Evolutionary conservation across 116 monocot genomes (phyloP).

Genomic region (Zostera marina): DNA sequence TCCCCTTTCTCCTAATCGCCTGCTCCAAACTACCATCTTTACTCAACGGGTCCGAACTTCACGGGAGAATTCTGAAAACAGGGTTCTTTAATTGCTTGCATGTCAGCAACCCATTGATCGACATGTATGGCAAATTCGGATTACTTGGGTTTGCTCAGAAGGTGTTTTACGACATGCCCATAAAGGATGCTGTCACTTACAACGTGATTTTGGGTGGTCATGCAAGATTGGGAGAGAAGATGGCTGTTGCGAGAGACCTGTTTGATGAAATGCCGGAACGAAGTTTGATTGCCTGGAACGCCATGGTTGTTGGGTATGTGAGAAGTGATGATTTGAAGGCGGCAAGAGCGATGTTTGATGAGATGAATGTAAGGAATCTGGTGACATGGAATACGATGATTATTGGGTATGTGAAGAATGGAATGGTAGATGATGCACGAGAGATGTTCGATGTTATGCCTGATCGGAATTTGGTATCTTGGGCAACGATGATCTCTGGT

Average conservation of each 20-base stretch:
- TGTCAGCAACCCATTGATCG: slow-evolving; percentile 52
- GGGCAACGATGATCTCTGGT: slow-evolving; percentile 52
- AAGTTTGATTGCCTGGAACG: slow-evolving; percentile 59
- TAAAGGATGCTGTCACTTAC: slow-evolving; percentile 31
- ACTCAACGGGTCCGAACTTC: slow-evolving; percentile 23
- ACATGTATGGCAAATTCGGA: slow-evolving; percentile 50
- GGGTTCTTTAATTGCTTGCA: slow-evolving; percentile 24
- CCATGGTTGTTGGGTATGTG: slow-evolving; percentile 52
- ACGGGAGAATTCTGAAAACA: slow-evolving; percentile 20
- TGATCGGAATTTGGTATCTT: slow-evolving; percentile 50
- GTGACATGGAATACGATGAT: slow-evolving; percentile 60
- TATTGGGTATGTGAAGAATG: slow-evolving; percentile 22
- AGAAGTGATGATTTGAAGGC: slow-evolving; percentile 24
- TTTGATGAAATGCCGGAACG: slow-evolving; percentile 36
- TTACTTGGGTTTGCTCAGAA: slow-evolving; percentile 10
- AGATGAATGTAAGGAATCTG: slow-evolving; percentile 28
- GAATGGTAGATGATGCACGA: slow-evolving; percentile 22
- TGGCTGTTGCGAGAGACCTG: slow-evolving; percentile 19
- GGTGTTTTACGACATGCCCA: slow-evolving; percentile 30
- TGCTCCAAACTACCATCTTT: slow-evolving; percentile 9
- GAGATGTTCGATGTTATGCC: slow-evolving; percentile 48
- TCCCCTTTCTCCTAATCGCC: slow-evolving; percentile 49
- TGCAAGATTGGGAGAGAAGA: slow-evolving; percentile 22
- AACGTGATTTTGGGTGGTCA: slow-evolving; percentile 51
- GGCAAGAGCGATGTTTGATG: slow-evolving; percentile 37